Conservation (phyloP, 768 basidiomycete genomes). For the Termitomyces sp. region DNA sequence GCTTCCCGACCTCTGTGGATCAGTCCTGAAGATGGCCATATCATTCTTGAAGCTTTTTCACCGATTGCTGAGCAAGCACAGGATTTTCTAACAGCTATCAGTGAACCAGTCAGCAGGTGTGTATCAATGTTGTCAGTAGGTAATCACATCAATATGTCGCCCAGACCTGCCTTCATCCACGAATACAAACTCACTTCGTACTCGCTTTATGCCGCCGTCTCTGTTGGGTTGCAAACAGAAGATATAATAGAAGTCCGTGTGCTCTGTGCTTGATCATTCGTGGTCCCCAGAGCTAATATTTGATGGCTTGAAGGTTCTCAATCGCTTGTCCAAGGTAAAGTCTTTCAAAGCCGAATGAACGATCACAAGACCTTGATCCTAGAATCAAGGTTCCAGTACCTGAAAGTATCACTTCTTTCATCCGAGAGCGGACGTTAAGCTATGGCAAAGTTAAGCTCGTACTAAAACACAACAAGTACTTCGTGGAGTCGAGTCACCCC, state of each 20-base stretch:
- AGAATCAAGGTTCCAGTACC: constrained; percentile 80
- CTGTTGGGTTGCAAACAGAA: constrained; percentile 94
- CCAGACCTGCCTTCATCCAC: constrained; percentile 94
- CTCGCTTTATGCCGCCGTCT: constrained; percentile 97
- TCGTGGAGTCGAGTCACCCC: constrained; percentile 92
- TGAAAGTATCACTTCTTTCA: constrained; percentile 76
- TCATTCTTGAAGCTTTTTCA: constrained; percentile 96
- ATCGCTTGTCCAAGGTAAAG: constrained; percentile 71
- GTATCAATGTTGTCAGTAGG: constrained; percentile 30
- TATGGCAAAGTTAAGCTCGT: constrained; percentile 99
- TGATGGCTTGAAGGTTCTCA: constrained; percentile 51
- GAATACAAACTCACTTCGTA: constrained; percentile 99
- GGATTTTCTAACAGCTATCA: constrained; percentile 96
- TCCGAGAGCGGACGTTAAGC: constrained; percentile 89
- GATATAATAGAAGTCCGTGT: constrained; percentile 93
- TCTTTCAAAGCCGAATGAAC: background rate
- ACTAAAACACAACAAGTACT: constrained; percentile 96
- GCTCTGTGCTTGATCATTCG: constrained; percentile 20
- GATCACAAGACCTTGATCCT: constrained; percentile 1
- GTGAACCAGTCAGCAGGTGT: constrained; percentile 97
- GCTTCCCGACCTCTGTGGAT: constrained; percentile 94
- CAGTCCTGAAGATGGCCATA: constrained; percentile 83
- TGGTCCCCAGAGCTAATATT: constrained; percentile 20
- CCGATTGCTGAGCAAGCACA: constrained; percentile 98
- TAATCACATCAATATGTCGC: constrained; percentile 20